Evolutionary conservation across 1,139 yeast species (phyloP), one percentile per base, ranked within the genome.

Genomic region (Geotrichum europaeum): DNA sequence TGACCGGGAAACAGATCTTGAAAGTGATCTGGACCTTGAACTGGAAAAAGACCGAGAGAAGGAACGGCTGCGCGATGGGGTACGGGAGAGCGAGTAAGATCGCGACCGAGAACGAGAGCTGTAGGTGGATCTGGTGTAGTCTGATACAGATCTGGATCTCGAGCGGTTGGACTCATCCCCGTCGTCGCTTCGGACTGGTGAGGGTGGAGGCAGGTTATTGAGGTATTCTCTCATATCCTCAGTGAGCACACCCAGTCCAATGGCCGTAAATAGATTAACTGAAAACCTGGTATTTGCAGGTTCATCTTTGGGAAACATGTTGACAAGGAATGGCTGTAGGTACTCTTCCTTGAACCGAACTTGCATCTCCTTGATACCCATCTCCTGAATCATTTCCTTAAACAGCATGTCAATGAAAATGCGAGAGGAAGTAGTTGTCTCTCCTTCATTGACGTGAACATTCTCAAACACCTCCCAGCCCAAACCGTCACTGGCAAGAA

Each of bases 221-320:
- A 89, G 75, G 15, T 77, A 79, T 12, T 77, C 79, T 73, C 99
- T 81, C 96, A 91, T 87, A 12, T 77, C 81, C 56, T 90, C 96
- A 0, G 98, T 92, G 62, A 94, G 71, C 1, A 81, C 80, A 56
- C 98, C 98, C 59, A 92, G 73, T 0, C 96, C 96, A 66, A 94
- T 90, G 1, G 97, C 97, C 0, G 98, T 92, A 74, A 92, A 94
- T 71, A 81, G 94, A 70, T 94, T 94, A 70, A 92, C 90, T 1
- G 96, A 82, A 71, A 91, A 94, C 62, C 95, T 75, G 62, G 85
- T 79, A n/a, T 86, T 89, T 57, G 75, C 77, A 47, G 83, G 78
- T 65, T 73, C 55, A 65, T 70, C 62, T 70, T 75, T 51, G 6
- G 77, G 87, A 76, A 77, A 85, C 75, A 76, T 63, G 18, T 69